A percentile compares a stretch with the other conserved stretches of the same genome.
phyloP scores from a whole-genome alignment of 306 rosid genomes.

The Arachis stenosperma region DNA sequence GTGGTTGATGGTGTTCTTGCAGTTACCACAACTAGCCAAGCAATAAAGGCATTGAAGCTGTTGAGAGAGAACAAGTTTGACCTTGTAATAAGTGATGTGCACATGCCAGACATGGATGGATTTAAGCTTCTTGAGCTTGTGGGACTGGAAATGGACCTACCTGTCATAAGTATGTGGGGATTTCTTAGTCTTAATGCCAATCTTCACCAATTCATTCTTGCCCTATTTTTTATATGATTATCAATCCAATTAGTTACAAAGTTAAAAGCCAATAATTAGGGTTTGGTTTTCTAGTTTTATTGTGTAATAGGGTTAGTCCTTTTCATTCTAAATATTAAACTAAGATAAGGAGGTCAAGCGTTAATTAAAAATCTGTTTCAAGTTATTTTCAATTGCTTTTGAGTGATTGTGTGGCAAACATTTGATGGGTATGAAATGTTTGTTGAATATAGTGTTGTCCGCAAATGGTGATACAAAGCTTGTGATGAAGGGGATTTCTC shows the following conservation, averaged over 20 bases:
- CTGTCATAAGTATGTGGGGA: slow-evolving; percentile 80
- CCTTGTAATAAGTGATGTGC: slow-evolving; percentile 95
- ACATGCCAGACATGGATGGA: slow-evolving; percentile 99
- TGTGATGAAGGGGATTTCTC: slow-evolving; percentile 97
- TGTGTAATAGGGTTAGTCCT: background rate
- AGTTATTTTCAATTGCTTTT: background rate
- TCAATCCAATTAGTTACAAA: background rate
- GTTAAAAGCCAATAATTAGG: background rate
- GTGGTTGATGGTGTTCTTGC: slow-evolving; percentile 32
- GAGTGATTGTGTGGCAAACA: slow-evolving; percentile 4
- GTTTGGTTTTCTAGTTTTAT: slow-evolving; percentile 19
- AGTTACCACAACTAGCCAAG: slow-evolving; percentile 89
- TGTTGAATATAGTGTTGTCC: slow-evolving; percentile 76
- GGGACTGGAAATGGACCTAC: slow-evolving; percentile 99
- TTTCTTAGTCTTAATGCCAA: background rate
- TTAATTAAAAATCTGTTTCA: background rate
- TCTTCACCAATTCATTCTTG: slow-evolving; percentile 13
- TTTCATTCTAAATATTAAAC: slow-evolving; percentile 7
- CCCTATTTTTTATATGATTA: slow-evolving; percentile 13
- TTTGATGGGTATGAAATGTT: slow-evolving; percentile 32
- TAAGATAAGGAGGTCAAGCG: background rate
- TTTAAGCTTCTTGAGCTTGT: slow-evolving; percentile 96
- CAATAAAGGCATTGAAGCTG: slow-evolving; percentile 71
- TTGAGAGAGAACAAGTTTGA: slow-evolving; percentile 91
- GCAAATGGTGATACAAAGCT: slow-evolving; percentile 79